phyloP scores from a whole-genome alignment of 2,329 filamentous ascomycete species.

The Phaeosphaeriaceae sp. region DNA sequence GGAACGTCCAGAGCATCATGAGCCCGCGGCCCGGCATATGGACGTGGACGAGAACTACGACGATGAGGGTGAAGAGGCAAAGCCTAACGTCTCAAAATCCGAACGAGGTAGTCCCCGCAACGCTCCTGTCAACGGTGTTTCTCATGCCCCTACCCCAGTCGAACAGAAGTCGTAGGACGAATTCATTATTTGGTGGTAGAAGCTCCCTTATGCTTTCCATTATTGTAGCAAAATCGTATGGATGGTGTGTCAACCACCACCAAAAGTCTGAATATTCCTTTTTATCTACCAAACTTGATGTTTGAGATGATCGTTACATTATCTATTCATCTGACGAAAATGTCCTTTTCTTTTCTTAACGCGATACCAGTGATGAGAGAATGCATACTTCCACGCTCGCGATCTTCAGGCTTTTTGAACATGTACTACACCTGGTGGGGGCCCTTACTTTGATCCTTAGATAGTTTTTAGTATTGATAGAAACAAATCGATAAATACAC shows the following conservation, averaged over 20 bases:
- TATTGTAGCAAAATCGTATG: background rate
- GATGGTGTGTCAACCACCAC: background rate
- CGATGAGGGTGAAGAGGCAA: slow-evolving; percentile 87
- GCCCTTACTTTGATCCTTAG: no score
- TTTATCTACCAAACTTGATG: background rate
- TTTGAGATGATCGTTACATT: no score
- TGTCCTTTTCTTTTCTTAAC: no score
- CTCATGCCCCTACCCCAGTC: slow-evolving; percentile 43
- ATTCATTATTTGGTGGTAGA: slow-evolving; percentile 1
- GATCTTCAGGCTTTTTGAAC: no score
- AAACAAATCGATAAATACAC: no score
- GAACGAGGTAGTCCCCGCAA: slow-evolving; percentile 54
- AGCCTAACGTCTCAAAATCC: slow-evolving; percentile 53
- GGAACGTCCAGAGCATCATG: slow-evolving; percentile 61
- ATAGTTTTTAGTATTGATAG: no score
- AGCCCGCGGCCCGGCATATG: slow-evolving; percentile 92
- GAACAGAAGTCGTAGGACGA: slow-evolving; percentile 42
- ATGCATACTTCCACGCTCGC: no score
- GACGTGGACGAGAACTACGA: slow-evolving; percentile 98
- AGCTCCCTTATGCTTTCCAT: background rate
- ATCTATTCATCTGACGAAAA: no score
- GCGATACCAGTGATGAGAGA: no score
- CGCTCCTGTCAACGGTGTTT: slow-evolving; percentile 40
- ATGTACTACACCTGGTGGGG: no score
- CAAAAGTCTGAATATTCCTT: background rate